Evolutionary conservation across 2,329 filamentous ascomycete genomes (phyloP).

Genomic region (Exophiala phaeomuriformis): DNA sequence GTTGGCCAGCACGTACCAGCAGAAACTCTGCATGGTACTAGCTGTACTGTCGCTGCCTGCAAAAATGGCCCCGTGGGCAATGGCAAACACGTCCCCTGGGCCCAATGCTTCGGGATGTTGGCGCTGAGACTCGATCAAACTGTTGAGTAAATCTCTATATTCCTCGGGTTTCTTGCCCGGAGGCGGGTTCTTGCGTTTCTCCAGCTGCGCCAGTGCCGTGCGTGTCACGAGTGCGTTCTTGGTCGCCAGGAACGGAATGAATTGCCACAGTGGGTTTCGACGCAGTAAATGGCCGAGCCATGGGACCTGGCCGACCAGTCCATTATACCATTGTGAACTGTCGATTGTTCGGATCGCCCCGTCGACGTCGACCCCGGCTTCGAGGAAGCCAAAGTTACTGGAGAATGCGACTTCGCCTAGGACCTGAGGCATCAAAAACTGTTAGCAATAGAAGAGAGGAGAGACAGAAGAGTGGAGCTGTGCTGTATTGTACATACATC

Average conservation of each 20-base stretch:
- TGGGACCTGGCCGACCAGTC: slow-evolving; percentile 30
- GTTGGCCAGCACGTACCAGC: slow-evolving; percentile 45
- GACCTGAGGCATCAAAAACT: slow-evolving; percentile 20
- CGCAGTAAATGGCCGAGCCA: slow-evolving; percentile 45
- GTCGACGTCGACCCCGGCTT: slow-evolving; percentile 46
- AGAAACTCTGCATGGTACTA: slow-evolving; percentile 53
- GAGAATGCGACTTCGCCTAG: slow-evolving; percentile 35
- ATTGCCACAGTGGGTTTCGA: slow-evolving; percentile 45
- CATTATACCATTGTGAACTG: slow-evolving; percentile 32
- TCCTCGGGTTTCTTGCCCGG: slow-evolving; percentile 38
- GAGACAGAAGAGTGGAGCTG: not conserved
- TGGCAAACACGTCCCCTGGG: slow-evolving; percentile 51
- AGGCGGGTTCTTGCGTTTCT: slow-evolving; percentile 36
- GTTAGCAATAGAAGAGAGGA: too few species aligned
- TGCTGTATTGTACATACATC: slow-evolving; percentile 27
- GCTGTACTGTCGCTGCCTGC: slow-evolving; percentile 55
- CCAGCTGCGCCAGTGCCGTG: slow-evolving; percentile 38
- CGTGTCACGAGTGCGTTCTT: slow-evolving; percentile 46
- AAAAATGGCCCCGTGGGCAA: slow-evolving; percentile 48
- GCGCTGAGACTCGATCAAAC: slow-evolving; percentile 47
- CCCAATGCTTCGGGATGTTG: slow-evolving; percentile 44
- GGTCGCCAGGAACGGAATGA: slow-evolving; percentile 40
- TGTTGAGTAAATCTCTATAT: slow-evolving; percentile 46
- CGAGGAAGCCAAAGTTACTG: slow-evolving; percentile 47
- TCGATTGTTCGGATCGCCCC: slow-evolving; percentile 48